A percentile compares a stretch with the other conserved stretches of the same genome.
Conservation (phyloP, 2,329 filamentous ascomycete genomes). For the Colletotrichum viniferum region DNA sequence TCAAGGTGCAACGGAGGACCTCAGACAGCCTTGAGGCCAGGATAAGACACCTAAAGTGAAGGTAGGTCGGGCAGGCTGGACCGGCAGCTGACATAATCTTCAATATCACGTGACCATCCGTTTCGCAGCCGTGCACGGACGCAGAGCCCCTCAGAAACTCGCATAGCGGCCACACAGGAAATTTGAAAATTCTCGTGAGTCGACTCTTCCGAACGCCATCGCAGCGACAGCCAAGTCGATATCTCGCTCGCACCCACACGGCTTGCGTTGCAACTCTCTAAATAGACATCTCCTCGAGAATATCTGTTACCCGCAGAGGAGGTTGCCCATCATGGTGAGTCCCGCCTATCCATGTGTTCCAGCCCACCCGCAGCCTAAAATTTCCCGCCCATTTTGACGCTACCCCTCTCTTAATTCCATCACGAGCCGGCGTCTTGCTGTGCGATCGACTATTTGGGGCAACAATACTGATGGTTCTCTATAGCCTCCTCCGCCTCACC, state of each 20-base stretch:
- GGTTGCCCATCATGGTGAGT: constrained; percentile 46
- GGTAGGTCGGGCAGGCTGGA: not conserved
- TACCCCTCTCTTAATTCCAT: constrained; percentile 59
- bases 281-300: constrained; percentile 32
- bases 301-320: constrained; percentile 46
- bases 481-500: constrained; percentile 93
- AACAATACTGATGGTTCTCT: constrained; percentile 19
- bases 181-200: constrained; percentile 45
- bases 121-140: constrained; percentile 15
- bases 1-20: not conserved
- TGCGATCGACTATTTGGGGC: constrained; percentile 15
- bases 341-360: not conserved
- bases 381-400: not conserved
- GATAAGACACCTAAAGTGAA: not conserved
- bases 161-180: constrained; percentile 51
- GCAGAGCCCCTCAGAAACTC: constrained; percentile 44
- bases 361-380: not conserved
- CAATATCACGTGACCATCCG: constrained; percentile 36
- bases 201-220: constrained; percentile 33
- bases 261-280: constrained; percentile 42
- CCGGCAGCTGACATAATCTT: constrained; percentile 23
- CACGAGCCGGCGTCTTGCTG: constrained; percentile 6
- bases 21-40: not conserved
- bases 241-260: constrained; percentile 35
- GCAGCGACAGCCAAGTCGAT: constrained; percentile 42